Conservation (phyloP, 495 filamentous ascomycete genomes). For the Penicillium salamii region DNA sequence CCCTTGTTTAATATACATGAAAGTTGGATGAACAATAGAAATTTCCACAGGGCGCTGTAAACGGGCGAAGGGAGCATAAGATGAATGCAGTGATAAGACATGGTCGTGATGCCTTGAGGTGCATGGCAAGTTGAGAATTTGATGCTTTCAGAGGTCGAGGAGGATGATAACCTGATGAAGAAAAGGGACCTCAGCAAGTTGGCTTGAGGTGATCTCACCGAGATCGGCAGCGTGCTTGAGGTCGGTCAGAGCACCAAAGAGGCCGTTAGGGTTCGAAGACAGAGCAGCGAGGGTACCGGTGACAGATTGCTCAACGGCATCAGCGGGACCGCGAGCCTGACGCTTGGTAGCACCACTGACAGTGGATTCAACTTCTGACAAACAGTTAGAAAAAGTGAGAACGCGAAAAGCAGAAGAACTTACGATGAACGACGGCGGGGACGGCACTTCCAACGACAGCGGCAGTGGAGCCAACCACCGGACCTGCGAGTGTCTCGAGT, state of each 20-base stretch:
- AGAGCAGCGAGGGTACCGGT: not conserved
- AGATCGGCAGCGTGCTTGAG: conserved; percentile 11
- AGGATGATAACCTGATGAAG: conserved; percentile 16
- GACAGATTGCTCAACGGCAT: not conserved
- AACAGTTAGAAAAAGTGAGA: not conserved
- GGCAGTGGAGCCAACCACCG: conserved; percentile 1
- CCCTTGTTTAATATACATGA: conserved; percentile 15
- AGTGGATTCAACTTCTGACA: conserved; percentile 4
- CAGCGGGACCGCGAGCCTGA: not conserved
- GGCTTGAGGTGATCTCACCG: conserved; percentile 11
- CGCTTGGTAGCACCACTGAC: not conserved
- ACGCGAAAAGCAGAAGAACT: conserved; percentile 1
- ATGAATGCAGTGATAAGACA: not conserved
- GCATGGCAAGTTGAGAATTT: not conserved
- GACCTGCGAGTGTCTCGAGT: conserved; percentile 13
- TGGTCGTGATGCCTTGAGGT: conserved; percentile 17
- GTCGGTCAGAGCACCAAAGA: conserved; percentile 17
- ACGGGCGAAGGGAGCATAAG: conserved; percentile 3
- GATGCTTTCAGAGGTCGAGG: conserved; percentile 9
- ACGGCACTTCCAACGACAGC: conserved; percentile 1
- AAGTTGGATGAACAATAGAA: not conserved
- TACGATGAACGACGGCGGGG: conserved; percentile 13
- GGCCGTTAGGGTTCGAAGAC: conserved; percentile 12
- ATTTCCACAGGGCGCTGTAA: not conserved
- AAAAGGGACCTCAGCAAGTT: conserved; percentile 15